Base-by-base conservation (phyloP, 805 yeast genomes). In the Zygosaccharomyces bailii region DNA sequence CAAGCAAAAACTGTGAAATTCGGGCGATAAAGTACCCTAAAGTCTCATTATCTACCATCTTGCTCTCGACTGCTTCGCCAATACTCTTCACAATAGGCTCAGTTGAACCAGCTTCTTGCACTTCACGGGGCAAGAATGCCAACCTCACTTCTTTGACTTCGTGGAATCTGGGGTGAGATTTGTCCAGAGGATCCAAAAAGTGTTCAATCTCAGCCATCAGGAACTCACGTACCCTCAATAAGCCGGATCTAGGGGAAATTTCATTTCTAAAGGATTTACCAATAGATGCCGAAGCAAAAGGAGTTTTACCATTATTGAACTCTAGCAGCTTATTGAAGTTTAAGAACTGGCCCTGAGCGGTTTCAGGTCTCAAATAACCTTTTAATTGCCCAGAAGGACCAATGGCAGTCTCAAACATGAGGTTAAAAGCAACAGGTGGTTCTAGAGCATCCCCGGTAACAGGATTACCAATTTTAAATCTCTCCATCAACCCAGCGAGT, bases 201-300 rank as follows among this genome's bases (percentile, higher is more conserved):
- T 93, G 99, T 74, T 93, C 99, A 64, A 93, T 90, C 76, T 93
- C 99, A 47, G 98, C 99, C 99, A 93, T 93, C 65, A 93, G 75
- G 68, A 93, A 93, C 75, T 93, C 99, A 71, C 99, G 88, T 46
- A 95, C 99, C 72, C 99, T 85, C 66, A 93, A 77, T 57, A 93
- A 76, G 58, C 99, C 99, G 20, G 98, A 86, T 70, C 99, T 84
- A 59, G 99, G 99, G 39, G 97, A 88, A 61, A 93, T 93, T 74
- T 93, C 99, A 70, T 93, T 93, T 76, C 99, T 86, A 78, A 93
- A 93, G 10, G 98, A 90, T 71, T 93, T 93, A 65, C 99, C 99
- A 62, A 93, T 88, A 30, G 97, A 86, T 42, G 99, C 99, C 52
- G 96, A 88, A n/a, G 99, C 99, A 69, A 93, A 93, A 47, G 99